Evolutionary conservation across 306 rosid genomes (phyloP), one percentile per base, ranked within the genome.

Genomic region (Medicago ruthenica): DNA sequence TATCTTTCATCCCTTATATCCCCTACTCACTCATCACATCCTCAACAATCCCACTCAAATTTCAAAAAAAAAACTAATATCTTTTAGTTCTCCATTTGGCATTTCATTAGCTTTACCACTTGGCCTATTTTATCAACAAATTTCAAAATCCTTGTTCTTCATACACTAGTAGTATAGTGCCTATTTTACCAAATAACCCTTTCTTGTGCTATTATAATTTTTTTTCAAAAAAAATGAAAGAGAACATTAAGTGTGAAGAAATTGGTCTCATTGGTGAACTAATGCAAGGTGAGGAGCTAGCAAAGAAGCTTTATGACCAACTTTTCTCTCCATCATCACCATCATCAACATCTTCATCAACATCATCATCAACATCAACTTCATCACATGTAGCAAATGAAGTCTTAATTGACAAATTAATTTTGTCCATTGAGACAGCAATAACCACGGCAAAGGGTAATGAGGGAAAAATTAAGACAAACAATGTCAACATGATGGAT

Each of bases 201-300:
- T 27, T 27, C 31, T 47, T 14, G 16, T 14, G 5, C 53, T 15
- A 4, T 45, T 45, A 1, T 13, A 40, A 40, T 47, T 47, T 2
- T 44, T 10, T 4, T 45, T 54, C 45, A 12, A 34, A 1, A 34
- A 1, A 69, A 80, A 86, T 80, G 89, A 88, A 54, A 79, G 86
- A 71, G 78, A 70, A 40, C 22, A 62, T 70, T 77, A 75, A 80
- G 50, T 67, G 58, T 72, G 97, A 83, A 64, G 84, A 84, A 69
- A 58, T 67, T 67, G 40, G 55, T 76, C 67, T 93, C 22, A 77
- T 81, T 54, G 71, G 62, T 58, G 96, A 93, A 77, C 74, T 93
- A 54, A 81, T 9, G 13, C 87, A 85, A 51, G 98, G 98, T 64
- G 76, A 83, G 84, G 86, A 89, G 80, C 84, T 86, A 9, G 84